These are phyloP conservation scores for Hevea brasiliensis DNA, from an alignment of 345 rosid species.

Conservation along the genomic window DNA sequence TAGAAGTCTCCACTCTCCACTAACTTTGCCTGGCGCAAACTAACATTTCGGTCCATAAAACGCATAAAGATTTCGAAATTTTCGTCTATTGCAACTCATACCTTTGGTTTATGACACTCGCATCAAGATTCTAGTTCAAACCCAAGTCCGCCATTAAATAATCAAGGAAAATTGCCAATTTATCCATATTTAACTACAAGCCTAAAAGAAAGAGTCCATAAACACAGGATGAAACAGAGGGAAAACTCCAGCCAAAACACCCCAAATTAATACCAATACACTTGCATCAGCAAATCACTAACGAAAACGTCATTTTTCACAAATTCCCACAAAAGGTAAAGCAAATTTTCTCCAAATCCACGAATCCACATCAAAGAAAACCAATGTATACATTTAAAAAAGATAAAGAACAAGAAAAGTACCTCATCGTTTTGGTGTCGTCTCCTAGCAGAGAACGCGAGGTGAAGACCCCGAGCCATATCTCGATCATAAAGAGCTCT, in stretches of 20 bases:
- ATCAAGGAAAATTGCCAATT: background rate
- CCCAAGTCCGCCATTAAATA: background rate
- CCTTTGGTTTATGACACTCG: background rate
- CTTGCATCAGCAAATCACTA: background rate
- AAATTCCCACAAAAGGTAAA: background rate
- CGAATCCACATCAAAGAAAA: background rate
- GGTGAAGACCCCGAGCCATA: slow-evolving; percentile 29
- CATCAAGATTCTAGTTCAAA: background rate
- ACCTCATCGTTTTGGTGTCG: slow-evolving; percentile 24
- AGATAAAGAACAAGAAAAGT: background rate
- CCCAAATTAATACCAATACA: background rate
- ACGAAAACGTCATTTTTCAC: background rate
- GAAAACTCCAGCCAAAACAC: background rate
- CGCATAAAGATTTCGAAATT: background rate
- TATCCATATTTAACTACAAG: background rate
- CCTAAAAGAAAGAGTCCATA: no score
- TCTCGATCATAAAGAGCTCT: slow-evolving; percentile 30
- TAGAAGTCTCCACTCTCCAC: background rate
- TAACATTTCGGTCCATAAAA: background rate
- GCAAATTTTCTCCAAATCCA: background rate
- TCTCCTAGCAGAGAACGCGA: slow-evolving; percentile 29
- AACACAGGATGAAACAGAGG: background rate
- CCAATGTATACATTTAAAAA: background rate
- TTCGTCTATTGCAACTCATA: background rate
- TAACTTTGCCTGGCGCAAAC: background rate